Base-by-base conservation (phyloP, 768 basidiomycete genomes). In the Suillus tomentosus region DNA sequence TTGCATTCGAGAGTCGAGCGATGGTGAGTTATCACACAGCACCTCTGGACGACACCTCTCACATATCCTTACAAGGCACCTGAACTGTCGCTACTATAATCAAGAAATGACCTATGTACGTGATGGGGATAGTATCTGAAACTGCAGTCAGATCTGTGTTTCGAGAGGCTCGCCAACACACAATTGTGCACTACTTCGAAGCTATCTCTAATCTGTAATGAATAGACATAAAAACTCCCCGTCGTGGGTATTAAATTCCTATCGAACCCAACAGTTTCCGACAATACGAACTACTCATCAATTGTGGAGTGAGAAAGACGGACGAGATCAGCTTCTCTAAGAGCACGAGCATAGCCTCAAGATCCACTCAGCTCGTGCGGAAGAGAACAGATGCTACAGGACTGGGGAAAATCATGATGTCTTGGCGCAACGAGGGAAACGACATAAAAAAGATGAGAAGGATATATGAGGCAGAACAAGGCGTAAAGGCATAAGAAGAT, bases 1-100 rank as follows among this genome's bases (percentile, higher is more conserved):
- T 96, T 60, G 94, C 93, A 15, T 98, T 98, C 68, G 95, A 96
- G 79, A 89, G 87, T 2, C 80, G 95, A 69, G 87, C 87, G 42
- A 61, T 74, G 71, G 92, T 95, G 27, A 59, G 73, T 65, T 11
- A 15, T 34, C 62, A 50, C 37, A n/a, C 24, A 53, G 22, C 27
- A 39, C 34, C 8, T 27, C 17, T 13, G 27, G 19, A 58, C 47
- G 34, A 31, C 31, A 31, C 11, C 53, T 34, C 45, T 36, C 40
- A 65, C 36, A 65, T 43, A 14, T 56, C 31, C 31, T 22, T 34
- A 6, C 47, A 58, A 84, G 84, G 72, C 81, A 53, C 79, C 83
- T 42, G 83, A 84, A 68, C 72, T 82, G 54, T 79, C 81, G 31
- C 71, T 84, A 60, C 74, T 71, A 40, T 79, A 45, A 70, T 22